Base-by-base conservation (phyloP, 2,329 filamentous ascomycete genomes). In the Spiromastix sp. region DNA sequence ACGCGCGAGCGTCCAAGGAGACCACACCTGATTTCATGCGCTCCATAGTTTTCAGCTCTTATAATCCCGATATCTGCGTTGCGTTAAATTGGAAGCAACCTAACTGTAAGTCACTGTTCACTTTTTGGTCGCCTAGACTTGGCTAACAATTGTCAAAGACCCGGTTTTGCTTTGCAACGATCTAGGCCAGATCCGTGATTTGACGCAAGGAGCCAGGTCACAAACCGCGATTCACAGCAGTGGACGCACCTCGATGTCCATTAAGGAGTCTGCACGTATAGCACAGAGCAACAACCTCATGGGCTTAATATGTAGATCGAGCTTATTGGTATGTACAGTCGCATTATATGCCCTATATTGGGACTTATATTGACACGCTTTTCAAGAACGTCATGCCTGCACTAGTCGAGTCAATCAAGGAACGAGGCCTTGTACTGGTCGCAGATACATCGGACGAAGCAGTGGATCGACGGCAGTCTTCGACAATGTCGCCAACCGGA, bases 61-160 rank as follows among this genome's bases (percentile, higher is more conserved):
- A 89, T 60, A 95, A 93, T 54, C 71, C 84, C 9, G 81, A 80
- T 44, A 74, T 96, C 13, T 98, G 91, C 61, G 93, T 85, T 11
- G 87, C 89, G 4, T 64, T 98, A 49, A 98, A 98, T 61, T 98
- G 91, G 91, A 98, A 98, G 60, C 91, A 98, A 59, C 91, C 91
- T 2, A 98, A 96, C 55, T 98, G 77, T 79, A 56, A 62, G 73
- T 28, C 22, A 3, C 18, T 35, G 6, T 28, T 20, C 32, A 12
- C 9, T 21, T 20, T 36, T 27, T 10, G 8, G 17, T 5, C 12
- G 32, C 29, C 31, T 20, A n/a, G n/a, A n/a, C n/a, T n/a, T n/a
- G n/a, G n/a, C 22, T 39, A 9, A 28, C 16, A 18, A 12, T 13
- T 6, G 21, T 7, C 18, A 4, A 4, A 79, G 76, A 94, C 56